Evolutionary conservation across 2,329 filamentous ascomycete genomes (phyloP).

Genomic region (Ophiostoma sp.): DNA sequence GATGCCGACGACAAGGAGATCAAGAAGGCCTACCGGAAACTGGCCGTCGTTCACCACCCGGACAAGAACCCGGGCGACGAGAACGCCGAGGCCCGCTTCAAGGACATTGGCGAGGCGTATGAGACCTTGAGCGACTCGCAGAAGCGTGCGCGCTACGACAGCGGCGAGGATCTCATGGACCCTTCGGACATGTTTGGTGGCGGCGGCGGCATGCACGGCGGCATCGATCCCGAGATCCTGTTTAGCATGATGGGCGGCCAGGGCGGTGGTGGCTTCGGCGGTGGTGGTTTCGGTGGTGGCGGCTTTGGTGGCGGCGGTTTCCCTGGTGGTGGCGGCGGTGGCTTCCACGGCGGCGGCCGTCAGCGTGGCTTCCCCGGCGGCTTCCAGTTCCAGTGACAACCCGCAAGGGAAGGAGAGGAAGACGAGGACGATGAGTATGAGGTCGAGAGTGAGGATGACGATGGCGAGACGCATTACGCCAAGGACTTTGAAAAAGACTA

Average conservation of each 20-base stretch:
- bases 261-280: slow-evolving; percentile 51
- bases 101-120: slow-evolving; percentile 96
- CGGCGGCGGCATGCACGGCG: slow-evolving; percentile 62
- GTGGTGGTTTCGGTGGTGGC: slow-evolving; percentile 49
- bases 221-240: slow-evolving; percentile 74
- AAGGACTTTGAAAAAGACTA: slow-evolving; percentile 36
- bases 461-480: neutral
- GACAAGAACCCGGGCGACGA: slow-evolving; percentile 94
- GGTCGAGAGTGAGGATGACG: slow-evolving; percentile 32
- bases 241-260: slow-evolving; percentile 81
- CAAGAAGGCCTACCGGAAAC: slow-evolving; percentile 95
- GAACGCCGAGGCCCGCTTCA: slow-evolving; percentile 86
- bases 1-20: slow-evolving; percentile 80
- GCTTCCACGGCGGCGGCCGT: slow-evolving; percentile 36
- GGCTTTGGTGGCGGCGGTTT: slow-evolving; percentile 56
- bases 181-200: slow-evolving; percentile 81
- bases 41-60: slow-evolving; percentile 91
- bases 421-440: slow-evolving; percentile 36
- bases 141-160: slow-evolving; percentile 90
- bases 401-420: slow-evolving; percentile 38
- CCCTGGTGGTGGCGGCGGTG: slow-evolving; percentile 39
- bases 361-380: slow-evolving; percentile 41
- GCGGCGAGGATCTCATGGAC: slow-evolving; percentile 86
- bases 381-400: slow-evolving; percentile 53
- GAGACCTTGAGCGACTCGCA: slow-evolving; percentile 92